phyloP scores from a whole-genome alignment of 2,329 filamentous ascomycete species.

The Ophiosphaerella herpotricha region DNA sequence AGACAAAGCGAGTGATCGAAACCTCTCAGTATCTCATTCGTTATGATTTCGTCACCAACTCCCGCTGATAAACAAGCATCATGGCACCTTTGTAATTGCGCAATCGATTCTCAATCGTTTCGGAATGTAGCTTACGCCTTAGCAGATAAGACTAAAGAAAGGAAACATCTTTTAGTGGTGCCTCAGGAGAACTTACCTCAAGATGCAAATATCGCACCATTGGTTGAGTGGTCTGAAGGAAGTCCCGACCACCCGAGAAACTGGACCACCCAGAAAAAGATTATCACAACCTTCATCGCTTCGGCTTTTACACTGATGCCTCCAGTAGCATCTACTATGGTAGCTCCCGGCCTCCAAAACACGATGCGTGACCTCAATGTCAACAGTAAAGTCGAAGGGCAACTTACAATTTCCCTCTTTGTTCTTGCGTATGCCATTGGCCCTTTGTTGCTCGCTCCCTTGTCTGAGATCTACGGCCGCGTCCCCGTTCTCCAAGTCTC shows the following conservation, averaged over 20 bases:
- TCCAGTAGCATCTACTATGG: constrained; percentile 48
- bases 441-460: constrained; percentile 43
- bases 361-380: constrained; percentile 37
- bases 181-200: too few relatives aligned
- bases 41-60: too few relatives aligned
- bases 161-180: too few relatives aligned
- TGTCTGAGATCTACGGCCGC: constrained; percentile 47
- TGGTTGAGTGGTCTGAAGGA: too few relatives aligned
- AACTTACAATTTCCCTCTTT: constrained; percentile 47
- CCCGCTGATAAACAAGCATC: too few relatives aligned
- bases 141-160: too few relatives aligned
- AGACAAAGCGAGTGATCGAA: too few relatives aligned
- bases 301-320: constrained; percentile 45
- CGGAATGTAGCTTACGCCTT: too few relatives aligned
- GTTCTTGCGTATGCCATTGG: constrained; percentile 48
- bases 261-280: constrained; percentile 50
- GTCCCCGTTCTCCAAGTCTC: constrained; percentile 43
- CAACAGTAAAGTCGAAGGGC: constrained; percentile 34
- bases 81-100: too few relatives aligned
- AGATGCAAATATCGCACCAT: too few relatives aligned
- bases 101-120: too few relatives aligned
- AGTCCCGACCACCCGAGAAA: constrained; percentile 38
- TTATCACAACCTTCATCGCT: constrained; percentile 51
- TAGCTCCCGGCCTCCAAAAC: constrained; percentile 40
- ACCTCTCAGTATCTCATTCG: too few relatives aligned